Evolutionary conservation across 2,329 filamentous ascomycete genomes (phyloP).

Genomic region (Nigrospora sphaerica): DNA sequence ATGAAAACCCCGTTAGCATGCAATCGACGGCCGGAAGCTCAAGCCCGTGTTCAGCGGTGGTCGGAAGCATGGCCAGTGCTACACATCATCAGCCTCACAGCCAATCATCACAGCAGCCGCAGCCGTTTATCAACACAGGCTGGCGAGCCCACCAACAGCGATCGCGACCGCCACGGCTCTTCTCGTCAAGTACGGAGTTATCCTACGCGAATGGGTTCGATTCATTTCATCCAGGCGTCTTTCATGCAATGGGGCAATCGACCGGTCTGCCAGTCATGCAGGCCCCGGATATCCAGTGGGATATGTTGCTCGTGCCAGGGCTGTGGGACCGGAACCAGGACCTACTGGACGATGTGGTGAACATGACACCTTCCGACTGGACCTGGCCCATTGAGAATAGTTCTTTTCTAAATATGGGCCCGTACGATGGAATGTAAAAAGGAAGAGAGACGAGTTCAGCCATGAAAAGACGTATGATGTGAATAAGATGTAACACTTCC

Average conservation of each 20-base stretch:
- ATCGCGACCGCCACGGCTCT: too few species aligned
- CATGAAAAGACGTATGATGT: too few species aligned
- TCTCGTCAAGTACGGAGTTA: neutral
- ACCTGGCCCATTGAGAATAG: too few species aligned
- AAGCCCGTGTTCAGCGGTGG: too few species aligned
- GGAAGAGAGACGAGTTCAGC: too few species aligned
- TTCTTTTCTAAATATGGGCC: too few species aligned
- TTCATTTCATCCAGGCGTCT: conserved; percentile 3
- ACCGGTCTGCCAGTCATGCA: neutral
- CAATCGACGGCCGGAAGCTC: neutral
- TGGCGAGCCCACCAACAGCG: too few species aligned
- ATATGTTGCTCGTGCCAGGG: conserved; percentile 3
- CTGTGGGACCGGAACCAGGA: conserved; percentile 4
- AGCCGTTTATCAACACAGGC: too few species aligned
- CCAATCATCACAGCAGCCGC: too few species aligned
- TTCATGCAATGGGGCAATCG: neutral
- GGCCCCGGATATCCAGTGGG: conserved; percentile 3
- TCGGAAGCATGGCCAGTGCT: too few species aligned
- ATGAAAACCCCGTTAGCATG: neutral
- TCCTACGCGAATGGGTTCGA: neutral
- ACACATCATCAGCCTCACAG: neutral
- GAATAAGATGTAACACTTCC: too few species aligned
- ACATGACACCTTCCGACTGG: neutral
- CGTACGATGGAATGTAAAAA: too few species aligned
- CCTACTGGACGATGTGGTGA: conserved; percentile 2